These are phyloP conservation scores for Cyathus striatus DNA, from an alignment of 768 basidiomycete genomes.

Conservation along the genomic window DNA sequence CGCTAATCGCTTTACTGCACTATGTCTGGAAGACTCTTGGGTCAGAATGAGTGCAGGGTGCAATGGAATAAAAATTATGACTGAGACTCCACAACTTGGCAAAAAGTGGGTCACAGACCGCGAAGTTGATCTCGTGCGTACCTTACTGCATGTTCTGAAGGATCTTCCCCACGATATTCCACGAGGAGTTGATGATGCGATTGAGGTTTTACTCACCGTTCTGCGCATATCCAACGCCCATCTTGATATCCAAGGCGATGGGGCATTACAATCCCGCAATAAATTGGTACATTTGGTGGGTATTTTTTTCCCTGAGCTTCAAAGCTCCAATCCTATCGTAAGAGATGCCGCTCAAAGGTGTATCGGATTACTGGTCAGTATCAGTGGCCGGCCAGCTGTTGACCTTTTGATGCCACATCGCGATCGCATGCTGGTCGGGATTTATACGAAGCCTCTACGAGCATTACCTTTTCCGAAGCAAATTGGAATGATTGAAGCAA, in stretches of 20 bases:
- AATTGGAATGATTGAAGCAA: conserved; percentile 96
- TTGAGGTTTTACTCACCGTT: conserved; percentile 68
- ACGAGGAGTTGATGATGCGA: conserved; percentile 71
- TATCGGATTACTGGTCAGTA: conserved; percentile 70
- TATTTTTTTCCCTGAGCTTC: conserved; percentile 84
- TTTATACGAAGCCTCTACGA: conserved; percentile 94
- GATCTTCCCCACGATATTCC: conserved; percentile 91
- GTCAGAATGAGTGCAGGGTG: conserved; percentile 86
- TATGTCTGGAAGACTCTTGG: conserved; percentile 93
- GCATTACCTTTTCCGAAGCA: conserved; percentile 93
- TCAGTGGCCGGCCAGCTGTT: conserved; percentile 63
- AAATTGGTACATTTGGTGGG: conserved; percentile 69
- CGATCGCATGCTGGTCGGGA: conserved; percentile 81
- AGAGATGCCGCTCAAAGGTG: conserved; percentile 80
- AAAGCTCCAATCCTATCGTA: conserved; percentile 81
- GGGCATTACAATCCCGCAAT: conserved; percentile 35
- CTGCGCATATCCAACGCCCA: conserved; percentile 55
- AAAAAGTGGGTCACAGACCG: conserved; percentile 79
- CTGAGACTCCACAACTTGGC: conserved; percentile 63
- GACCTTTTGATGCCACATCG: conserved; percentile 84
- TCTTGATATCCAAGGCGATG: conserved; percentile 40
- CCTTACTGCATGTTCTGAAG: conserved; percentile 86
- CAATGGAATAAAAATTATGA: conserved; percentile 77
- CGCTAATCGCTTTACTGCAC: conserved; percentile 73
- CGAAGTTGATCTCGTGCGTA: conserved; percentile 86